Base-by-base conservation (phyloP, 1,139 yeast genomes). In the Barnettozyma hawaiiensis region DNA sequence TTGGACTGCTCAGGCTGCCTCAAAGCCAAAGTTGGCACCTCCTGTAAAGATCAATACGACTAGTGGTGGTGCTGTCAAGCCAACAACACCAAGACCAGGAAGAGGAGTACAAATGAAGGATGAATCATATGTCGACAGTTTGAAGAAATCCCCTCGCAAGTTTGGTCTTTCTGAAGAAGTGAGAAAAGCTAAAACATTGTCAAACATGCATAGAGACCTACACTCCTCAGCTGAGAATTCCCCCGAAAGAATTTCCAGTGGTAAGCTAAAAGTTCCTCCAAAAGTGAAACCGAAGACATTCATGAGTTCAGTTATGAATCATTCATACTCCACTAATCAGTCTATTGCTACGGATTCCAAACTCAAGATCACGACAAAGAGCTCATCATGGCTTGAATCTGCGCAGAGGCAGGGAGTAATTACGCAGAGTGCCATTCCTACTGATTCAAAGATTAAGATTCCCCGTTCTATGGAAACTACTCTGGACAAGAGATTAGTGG, bases 391-490 rank as follows among this genome's bases (percentile, higher is more conserved):
- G 57, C 27, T 53, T 10, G 49, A 51, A 15, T 54, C 57, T 14
- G 57, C 57, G 4, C 43, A 50, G 36, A 31, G 45, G 43, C 7
- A 34, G 47, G 3, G 41, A 47, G 26, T 21, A 19, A 10, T 27
- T 11, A 37, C 29, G 14, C 47, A 18, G 11, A 41, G 21, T 37
- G 39, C 20, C 19, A 15, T 37, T 14, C 42, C 39, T 16, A 52
- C 57, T 7, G 54, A 57, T 33, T 31, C 53, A 22, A 54, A 56
- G 45, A 46, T 57, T 48, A 45, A 47, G 35, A 41, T 49, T 7
- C 42, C 52, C 3, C 57, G 54, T 7, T 44, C 49, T 0, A 57
- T 54, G 12, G 50, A 59, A 7, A 48, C 44, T 12, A 42, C 51
- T 7, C 38, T 57, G 7, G 18, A 42, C 5, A 34, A 41, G 12